Conservation (phyloP, 2,329 filamentous ascomycete genomes). For the Colletotrichum lentis region DNA sequence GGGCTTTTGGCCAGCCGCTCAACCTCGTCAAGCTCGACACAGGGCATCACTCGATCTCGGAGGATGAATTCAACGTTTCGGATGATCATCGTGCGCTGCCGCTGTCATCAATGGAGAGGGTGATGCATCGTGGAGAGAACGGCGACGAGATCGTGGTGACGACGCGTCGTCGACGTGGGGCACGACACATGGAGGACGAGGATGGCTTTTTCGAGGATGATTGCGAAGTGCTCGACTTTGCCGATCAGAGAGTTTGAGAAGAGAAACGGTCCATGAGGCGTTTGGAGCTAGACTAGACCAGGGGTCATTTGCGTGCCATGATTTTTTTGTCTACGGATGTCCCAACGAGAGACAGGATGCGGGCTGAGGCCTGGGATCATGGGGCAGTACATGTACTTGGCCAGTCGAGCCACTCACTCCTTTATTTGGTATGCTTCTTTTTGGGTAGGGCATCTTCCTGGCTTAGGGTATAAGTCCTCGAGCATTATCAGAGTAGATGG, state of each 20-base stretch:
- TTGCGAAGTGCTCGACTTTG: slow-evolving; percentile 90
- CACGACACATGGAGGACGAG: slow-evolving; percentile 64
- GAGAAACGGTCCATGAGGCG: slow-evolving; percentile 36
- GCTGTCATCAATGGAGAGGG: slow-evolving; percentile 70
- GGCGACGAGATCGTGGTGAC: slow-evolving; percentile 84
- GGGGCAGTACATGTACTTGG: slow-evolving; percentile 18
- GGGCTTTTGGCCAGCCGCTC: slow-evolving; percentile 70
- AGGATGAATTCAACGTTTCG: slow-evolving; percentile 62
- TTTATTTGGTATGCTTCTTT: slow-evolving; percentile 30
- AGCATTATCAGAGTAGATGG: slow-evolving; percentile 21
- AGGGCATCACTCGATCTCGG: slow-evolving; percentile 55
- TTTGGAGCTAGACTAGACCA: slow-evolving; percentile 33
- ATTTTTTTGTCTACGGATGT: slow-evolving; percentile 17
- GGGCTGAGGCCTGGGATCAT: slow-evolving; percentile 24
- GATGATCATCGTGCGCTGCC: slow-evolving; percentile 68
- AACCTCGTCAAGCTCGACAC: slow-evolving; percentile 61
- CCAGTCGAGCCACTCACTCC: slow-evolving; percentile 35
- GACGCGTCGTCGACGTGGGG: slow-evolving; percentile 72
- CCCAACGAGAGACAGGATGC: slow-evolving; percentile 1
- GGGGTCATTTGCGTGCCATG: slow-evolving; percentile 23
- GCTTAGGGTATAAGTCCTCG: slow-evolving; percentile 31
- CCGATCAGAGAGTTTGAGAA: slow-evolving; percentile 69
- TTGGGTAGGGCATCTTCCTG: slow-evolving; percentile 23
- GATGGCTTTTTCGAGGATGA: slow-evolving; percentile 92
- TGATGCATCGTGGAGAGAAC: slow-evolving; percentile 66